Conservation (phyloP, 2,329 filamentous ascomycete genomes). For the Chrysoporthe austroafricana region DNA sequence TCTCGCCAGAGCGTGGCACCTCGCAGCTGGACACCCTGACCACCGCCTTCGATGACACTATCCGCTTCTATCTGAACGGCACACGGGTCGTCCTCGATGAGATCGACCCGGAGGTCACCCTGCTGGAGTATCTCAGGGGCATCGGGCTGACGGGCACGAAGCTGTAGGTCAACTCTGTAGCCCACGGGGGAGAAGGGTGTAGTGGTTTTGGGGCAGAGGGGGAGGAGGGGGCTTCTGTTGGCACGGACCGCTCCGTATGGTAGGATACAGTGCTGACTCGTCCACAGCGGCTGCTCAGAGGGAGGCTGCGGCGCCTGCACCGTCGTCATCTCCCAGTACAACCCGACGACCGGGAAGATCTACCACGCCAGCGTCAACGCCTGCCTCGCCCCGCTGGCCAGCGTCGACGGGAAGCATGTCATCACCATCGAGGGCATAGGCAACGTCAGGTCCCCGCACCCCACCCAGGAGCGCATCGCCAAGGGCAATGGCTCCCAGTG, state of each 20-base stretch:
- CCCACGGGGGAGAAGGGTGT: too few relatives aligned
- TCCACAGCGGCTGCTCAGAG: conserved; percentile 80
- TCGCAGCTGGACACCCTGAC: conserved; percentile 60
- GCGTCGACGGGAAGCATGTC: conserved; percentile 96
- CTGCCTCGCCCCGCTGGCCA: conserved; percentile 88
- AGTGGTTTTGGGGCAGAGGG: background rate
- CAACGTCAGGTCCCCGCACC: conserved; percentile 82
- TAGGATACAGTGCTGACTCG: conserved; percentile 5
- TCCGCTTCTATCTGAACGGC: conserved; percentile 93
- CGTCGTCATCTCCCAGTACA: conserved; percentile 90
- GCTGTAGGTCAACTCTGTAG: conserved; percentile 52
- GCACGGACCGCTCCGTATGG: background rate
- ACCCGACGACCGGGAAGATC: conserved; percentile 87
- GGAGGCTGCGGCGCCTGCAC: conserved; percentile 97
- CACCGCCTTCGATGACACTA: conserved; percentile 79
- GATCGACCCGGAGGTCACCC: conserved; percentile 86
- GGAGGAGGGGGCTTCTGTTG: too few relatives aligned
- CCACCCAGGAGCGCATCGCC: conserved; percentile 87
- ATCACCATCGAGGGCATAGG: conserved; percentile 98
- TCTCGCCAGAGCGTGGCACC: conserved; percentile 52
- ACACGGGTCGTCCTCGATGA: conserved; percentile 85
- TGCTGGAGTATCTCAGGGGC: conserved; percentile 90
- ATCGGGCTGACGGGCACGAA: conserved; percentile 96
- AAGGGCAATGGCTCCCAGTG: conserved; percentile 91
- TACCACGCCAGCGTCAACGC: conserved; percentile 98